Evolutionary conservation across 768 basidiomycete genomes (phyloP), one percentile per base, ranked within the genome.

Genomic region (Hypholoma fasciculare): DNA sequence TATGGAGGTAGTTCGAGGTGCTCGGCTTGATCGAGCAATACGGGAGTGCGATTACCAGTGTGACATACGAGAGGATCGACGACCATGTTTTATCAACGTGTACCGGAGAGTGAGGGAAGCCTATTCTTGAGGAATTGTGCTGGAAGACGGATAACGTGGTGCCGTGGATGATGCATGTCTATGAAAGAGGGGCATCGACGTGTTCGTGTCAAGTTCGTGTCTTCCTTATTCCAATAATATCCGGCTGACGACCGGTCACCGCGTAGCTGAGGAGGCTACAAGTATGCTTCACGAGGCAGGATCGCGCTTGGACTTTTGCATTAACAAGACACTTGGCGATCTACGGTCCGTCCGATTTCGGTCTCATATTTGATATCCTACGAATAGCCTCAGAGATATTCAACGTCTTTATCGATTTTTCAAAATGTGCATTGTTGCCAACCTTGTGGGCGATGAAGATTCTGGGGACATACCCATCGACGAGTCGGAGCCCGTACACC

Each of bases 401-500:
- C 67, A 93, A 96, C 63, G 97, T 98, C 56, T 96, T 98, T 57
- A 87, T 98, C 55, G 93, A 96, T 66, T 96, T 86, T 65, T 95
- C 96, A 0, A 90, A 95, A 59, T 96, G 11, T 91, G 90, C 66
- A 96, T 99, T 52, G 96, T 98, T 12, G 84, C 92, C 0, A 90
- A 90, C 55, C 82, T 98, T 12, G 91, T 98, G 20, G 93, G 94
- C 4, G 92, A 92, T 58, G 88, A 87, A 17, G 88, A 90, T 66
- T 84, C 86, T 42, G 80, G 90, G 0, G 93, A 95, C 70, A 86
- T 88, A 0, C 76, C 95, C 2, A 82, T 92, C 0, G 93, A 96
- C 64, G 92, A 94, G 58, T 90, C 83, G 62, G 94, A 96, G 55
- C 85, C 89, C 0, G 84, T 87, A 47, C 85, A 85, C 74, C 79